Evolutionary conservation across 202 grass and related monocot species (phyloP).

Genomic region (Hordeum pubiflorum): DNA sequence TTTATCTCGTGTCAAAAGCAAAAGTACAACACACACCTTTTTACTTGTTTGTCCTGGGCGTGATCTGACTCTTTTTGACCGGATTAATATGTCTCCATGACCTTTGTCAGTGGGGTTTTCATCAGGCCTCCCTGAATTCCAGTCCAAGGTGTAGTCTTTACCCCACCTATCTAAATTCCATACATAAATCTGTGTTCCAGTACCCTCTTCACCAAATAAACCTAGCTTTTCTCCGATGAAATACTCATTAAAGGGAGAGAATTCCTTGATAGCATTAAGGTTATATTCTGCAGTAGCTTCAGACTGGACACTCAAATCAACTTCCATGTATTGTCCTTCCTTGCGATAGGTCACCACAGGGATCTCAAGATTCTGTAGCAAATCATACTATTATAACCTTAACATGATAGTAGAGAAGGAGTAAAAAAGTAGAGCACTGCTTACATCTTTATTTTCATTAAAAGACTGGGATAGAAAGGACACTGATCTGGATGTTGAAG

Average conservation of each 20-base stretch:
- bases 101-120: slow-evolving; percentile 32
- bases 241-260: slow-evolving; percentile 89
- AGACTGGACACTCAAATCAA: slow-evolving; percentile 70
- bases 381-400: slow-evolving; percentile 24
- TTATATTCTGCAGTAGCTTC: slow-evolving; percentile 51
- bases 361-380: slow-evolving; percentile 80
- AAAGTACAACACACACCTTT: slow-evolving; percentile 33
- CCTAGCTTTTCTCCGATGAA: slow-evolving; percentile 73
- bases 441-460: slow-evolving; percentile 70
- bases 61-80: slow-evolving; percentile 70
- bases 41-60: slow-evolving; percentile 57
- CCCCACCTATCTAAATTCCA: slow-evolving; percentile 97
- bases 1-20: neutral
- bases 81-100: slow-evolving; percentile 68
- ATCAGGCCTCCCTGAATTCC: slow-evolving; percentile 37
- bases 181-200: slow-evolving; percentile 78
- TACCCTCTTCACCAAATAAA: slow-evolving; percentile 57
- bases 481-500: slow-evolving; percentile 60
- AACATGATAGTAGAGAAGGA: neutral
- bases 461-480: slow-evolving; percentile 80
- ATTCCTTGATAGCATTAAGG: slow-evolving; percentile 64
- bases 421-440: neutral
- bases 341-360: slow-evolving; percentile 71
- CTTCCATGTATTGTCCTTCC: slow-evolving; percentile 75
- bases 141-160: slow-evolving; percentile 60